Base-by-base conservation (phyloP, 352 stramenopile genomes). In the Globisporangium orthogonon region DNA sequence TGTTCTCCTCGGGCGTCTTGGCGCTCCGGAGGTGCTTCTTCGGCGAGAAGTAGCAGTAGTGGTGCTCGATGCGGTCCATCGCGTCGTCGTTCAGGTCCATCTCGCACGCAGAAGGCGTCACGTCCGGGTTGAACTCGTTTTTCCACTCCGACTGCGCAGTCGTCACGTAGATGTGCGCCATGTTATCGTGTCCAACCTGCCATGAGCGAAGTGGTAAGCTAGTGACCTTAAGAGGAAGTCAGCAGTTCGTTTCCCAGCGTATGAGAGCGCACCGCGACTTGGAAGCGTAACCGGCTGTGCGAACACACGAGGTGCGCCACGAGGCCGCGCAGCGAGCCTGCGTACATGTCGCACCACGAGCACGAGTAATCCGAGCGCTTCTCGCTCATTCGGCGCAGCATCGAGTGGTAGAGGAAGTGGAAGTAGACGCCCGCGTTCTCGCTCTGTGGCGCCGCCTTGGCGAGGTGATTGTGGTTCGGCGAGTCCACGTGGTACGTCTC, bases 121-220 rank as follows among this genome's bases (percentile, higher is more conserved):
- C 49, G 49, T 50, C 58, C 40, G 52, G 28, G 13, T 51, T 63
- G 37, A 56, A 33, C 63, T 74, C 69, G 4, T 39, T 59, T 11
- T 61, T 50, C 7, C 69, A 65, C 29, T 63, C 54, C 23, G 65
- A 50, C 37, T 76, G 68, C 44, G 71, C 67, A 1, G 73, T 66
- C 75, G 87, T 90, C 43, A 92, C 80, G 60, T 89, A 92, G 55
- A 92, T 91, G 56, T 94, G 80, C 41, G 84, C 82, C 41, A 89
- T 78, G 49, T 87, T 86, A 43, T 94, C 81, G 47, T 91, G 77
- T 0, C 79, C 82, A 54, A 88, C 73, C 78, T 88, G 52, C 13
- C 46, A 23, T 23, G 23, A 23, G 23, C 23, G 23, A 23, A 23
- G 23, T 23, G 23, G 23, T 23, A 23, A 23, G 23, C 23, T 23